Percentiles rank a stretch among this genome's conserved stretches.
Evolutionary conservation across 192 early-diverging fungal genomes (phyloP).

Genomic region (Neocallimastix lanati): DNA sequence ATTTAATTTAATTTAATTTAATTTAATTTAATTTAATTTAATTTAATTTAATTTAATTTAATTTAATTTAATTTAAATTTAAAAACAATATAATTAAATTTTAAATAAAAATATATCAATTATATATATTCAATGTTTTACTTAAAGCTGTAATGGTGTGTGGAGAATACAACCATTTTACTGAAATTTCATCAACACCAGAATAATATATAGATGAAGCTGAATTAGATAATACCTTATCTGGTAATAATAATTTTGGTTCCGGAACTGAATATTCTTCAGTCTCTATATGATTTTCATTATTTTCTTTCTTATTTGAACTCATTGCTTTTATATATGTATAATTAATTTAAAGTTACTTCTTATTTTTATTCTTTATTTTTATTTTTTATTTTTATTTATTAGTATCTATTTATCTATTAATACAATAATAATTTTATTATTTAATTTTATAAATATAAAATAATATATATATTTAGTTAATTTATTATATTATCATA

Average conservation of each 20-base stretch:
- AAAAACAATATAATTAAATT: background rate
- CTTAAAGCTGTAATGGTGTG: background rate
- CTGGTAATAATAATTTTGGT: background rate
- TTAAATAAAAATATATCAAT: background rate
- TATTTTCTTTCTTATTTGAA: background rate
- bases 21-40: too few relatives aligned
- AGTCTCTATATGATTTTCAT: background rate
- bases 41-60: too few relatives aligned
- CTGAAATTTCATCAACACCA: background rate
- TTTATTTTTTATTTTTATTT: background rate
- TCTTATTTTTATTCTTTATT: background rate
- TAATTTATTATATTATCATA: too few relatives aligned
- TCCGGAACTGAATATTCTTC: background rate
- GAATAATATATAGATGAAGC: background rate
- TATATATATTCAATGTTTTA: too few relatives aligned
- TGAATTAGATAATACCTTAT: background rate
- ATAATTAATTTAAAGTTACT: too few relatives aligned
- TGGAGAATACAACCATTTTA: background rate
- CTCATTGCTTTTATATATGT: background rate
- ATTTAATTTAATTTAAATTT: too few relatives aligned
- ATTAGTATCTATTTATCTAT: background rate
- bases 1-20: too few relatives aligned
- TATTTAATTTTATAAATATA: too few relatives aligned
- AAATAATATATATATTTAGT: too few relatives aligned
- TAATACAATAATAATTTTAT: too few relatives aligned